Percentiles rank a stretch among this genome's conserved stretches.
Conservation (phyloP, 371 early-diverging fungal species). For the Entomophthora muscae region DNA sequence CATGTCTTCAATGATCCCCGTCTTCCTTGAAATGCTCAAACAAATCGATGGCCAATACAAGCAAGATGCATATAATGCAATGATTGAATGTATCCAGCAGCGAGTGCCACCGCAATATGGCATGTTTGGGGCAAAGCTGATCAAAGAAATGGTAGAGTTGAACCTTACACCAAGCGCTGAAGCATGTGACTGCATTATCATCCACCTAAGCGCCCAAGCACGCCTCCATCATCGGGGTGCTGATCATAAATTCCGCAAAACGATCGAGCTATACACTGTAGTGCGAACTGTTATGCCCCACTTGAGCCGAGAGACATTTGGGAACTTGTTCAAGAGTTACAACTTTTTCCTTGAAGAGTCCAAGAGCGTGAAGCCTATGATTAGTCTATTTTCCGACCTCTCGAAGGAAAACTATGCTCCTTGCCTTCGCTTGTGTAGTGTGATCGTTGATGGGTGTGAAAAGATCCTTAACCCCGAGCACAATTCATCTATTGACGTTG, state of each 20-base stretch:
- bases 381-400: neutral
- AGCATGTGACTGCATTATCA: neutral
- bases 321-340: neutral
- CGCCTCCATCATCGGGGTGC: neutral
- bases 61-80: neutral
- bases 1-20: neutral
- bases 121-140: neutral
- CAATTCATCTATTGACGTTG: neutral
- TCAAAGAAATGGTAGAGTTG: neutral
- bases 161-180: neutral
- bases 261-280: neutral
- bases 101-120: neutral
- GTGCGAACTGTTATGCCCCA: neutral
- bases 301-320: neutral
- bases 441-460: neutral
- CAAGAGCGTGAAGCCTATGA: neutral
- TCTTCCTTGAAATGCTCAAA: neutral
- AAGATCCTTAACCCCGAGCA: neutral
- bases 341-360: neutral
- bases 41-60: neutral
- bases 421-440: neutral
- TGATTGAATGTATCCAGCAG: neutral
- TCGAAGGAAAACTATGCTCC: neutral
- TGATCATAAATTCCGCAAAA: neutral
- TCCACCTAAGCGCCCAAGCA: neutral